phyloP scores from a whole-genome alignment of 805 yeast species.

The Yarrowia osloensis region DNA sequence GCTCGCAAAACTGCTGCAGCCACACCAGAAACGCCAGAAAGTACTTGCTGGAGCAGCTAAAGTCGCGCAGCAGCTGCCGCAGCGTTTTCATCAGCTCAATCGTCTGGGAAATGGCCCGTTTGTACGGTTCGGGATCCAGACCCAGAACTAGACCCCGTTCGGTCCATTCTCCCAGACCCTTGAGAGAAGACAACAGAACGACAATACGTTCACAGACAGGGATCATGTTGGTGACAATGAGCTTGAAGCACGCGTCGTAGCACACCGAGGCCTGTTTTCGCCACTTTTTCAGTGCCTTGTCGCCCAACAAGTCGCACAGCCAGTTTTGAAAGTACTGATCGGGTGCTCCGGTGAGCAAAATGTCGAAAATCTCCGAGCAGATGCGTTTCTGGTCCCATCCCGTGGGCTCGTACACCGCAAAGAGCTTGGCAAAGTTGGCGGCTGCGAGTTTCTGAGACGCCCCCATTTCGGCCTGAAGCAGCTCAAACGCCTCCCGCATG shows the following conservation, averaged over 20 bases:
- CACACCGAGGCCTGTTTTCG: conserved; percentile 47
- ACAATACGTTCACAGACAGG: conserved; percentile 53
- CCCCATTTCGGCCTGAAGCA: conserved; percentile 39
- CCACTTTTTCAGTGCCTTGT: conserved; percentile 55
- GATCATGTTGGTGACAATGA: conserved; percentile 49
- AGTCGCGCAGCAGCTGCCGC: conserved; percentile 1
- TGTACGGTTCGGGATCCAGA: conserved; percentile 28
- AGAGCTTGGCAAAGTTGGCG: conserved; percentile 22
- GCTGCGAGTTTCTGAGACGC: conserved; percentile 42
- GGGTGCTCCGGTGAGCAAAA: conserved; percentile 53
- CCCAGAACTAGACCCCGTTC: conserved; percentile 37
- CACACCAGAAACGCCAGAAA: conserved; percentile 15
- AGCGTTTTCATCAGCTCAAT: conserved; percentile 15
- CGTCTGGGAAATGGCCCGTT: conserved; percentile 1
- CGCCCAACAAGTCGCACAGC: conserved; percentile 59
- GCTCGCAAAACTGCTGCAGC: conserved; percentile 22
- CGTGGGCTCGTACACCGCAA: background rate
- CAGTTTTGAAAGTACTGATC: conserved; percentile 50
- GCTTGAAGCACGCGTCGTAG: conserved; percentile 50
- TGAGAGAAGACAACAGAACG: conserved; percentile 48
- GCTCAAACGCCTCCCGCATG: conserved; percentile 40
- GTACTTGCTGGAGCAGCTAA: conserved; percentile 12
- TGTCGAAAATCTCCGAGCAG: conserved; percentile 44
- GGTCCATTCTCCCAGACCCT: conserved; percentile 50
- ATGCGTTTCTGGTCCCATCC: conserved; percentile 35